Base-by-base conservation (phyloP, 1,284 basidiomycete genomes). In the Trichosporon sp. region DNA sequence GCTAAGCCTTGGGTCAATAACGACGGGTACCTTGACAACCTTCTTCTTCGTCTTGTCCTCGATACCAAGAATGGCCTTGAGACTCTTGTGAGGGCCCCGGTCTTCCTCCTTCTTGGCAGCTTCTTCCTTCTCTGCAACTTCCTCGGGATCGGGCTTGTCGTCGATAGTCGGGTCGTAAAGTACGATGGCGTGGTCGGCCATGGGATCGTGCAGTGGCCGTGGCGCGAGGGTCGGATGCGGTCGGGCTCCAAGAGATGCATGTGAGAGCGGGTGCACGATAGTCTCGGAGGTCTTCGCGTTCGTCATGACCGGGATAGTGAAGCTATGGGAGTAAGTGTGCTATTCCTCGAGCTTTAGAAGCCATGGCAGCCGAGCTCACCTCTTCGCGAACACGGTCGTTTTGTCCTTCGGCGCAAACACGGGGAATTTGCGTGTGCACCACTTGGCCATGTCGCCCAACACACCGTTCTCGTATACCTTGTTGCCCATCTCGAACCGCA, bases 181-280 rank as follows among this genome's bases (percentile, higher is more conserved):
- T 0, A 99, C 96, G 68, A 99, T 95, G 0, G 96, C 94, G 77
- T 96, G 94, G 74, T 98, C 95, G 61, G 90, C 88, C 91, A 99
- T 95, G 0, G 95, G 96, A 77, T 99, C 94, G 74, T 95, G 90
- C 14, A 98, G 82, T 2, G 95, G 95, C 11, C 95, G 85, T 6
- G 95, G 96, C 54, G 92, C 86, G 62, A 98, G 83, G 69, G 88
- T 90, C 0, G 89, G 85, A 64, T 88, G 87, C 1, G 92, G 89
- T 7, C 95, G 86, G 60, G 91, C 89, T 33, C 95, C 95, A 1
- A 99, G 86, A 2, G 94, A 88, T 3, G 86, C 84, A 70, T 90
- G 87, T 0, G 91, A 88, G 10, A 87, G 81, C 2, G 85, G 74
- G 14, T 88, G 85, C 7, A 85, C 81, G 10, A 98, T 83, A 8